Conservation (phyloP, 2,329 filamentous ascomycete genomes). For the Fusarium illudens region DNA sequence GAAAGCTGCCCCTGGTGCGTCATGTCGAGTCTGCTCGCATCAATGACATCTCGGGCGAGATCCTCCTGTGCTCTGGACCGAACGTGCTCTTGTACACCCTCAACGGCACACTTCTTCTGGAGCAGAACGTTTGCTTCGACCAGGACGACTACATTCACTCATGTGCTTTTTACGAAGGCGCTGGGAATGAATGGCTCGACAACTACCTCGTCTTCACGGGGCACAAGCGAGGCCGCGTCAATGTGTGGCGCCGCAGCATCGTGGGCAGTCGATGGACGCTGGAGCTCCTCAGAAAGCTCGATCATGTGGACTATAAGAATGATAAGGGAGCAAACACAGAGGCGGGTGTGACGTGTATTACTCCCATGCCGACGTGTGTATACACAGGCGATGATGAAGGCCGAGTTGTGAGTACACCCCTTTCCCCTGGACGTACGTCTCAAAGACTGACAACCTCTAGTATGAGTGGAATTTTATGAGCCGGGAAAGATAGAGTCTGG, state of each 20-base stretch:
- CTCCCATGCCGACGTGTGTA: constrained; percentile 81
- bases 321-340: constrained; percentile 66
- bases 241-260: constrained; percentile 72
- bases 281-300: constrained; percentile 80
- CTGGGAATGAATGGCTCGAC: constrained; percentile 90
- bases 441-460: constrained; percentile 47
- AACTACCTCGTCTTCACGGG: constrained; percentile 88
- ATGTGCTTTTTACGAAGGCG: constrained; percentile 92
- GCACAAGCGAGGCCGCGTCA: constrained; percentile 83
- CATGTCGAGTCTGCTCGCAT: constrained; percentile 79
- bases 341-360: constrained; percentile 84
- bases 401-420: constrained; percentile 71
- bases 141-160: constrained; percentile 80
- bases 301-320: constrained; percentile 76
- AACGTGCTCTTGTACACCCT: constrained; percentile 83
- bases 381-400: constrained; percentile 97
- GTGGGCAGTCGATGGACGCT: constrained; percentile 73
- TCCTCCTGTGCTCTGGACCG: constrained; percentile 82
- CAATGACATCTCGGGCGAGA: constrained; percentile 90
- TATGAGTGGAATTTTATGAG: constrained; percentile 71
- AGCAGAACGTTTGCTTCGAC: constrained; percentile 78
- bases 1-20: constrained; percentile 70
- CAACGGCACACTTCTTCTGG: constrained; percentile 83
- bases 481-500: constrained; percentile 61
- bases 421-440: not conserved